These are phyloP conservation scores for Peronosclerospora sorghi DNA, from an alignment of 352 stramenopile genomes.

Conservation along the genomic window DNA sequence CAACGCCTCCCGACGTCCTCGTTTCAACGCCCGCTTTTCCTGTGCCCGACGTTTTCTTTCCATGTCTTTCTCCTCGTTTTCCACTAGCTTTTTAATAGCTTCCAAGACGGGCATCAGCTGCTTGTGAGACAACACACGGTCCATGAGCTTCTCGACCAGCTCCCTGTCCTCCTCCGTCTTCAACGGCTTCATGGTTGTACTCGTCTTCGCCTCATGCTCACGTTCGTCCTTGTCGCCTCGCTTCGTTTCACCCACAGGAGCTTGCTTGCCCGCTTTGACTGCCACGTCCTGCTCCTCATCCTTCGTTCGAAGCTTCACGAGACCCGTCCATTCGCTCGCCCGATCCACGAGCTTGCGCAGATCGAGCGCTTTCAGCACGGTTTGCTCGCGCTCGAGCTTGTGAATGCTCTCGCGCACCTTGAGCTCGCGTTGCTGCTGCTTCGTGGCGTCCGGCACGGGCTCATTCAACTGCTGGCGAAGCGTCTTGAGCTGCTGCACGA, in stretches of 20 bases:
- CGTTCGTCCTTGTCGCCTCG: neutral
- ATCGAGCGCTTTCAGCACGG: conserved; percentile 42
- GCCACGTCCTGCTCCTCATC: conserved; percentile 13
- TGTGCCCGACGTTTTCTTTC: conserved; percentile 48
- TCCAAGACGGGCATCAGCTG: conserved; percentile 54
- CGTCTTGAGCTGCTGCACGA: conserved; percentile 67
- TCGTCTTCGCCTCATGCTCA: conserved; percentile 14
- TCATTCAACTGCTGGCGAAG: conserved; percentile 23
- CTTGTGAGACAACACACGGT: conserved; percentile 59
- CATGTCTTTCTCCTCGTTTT: conserved; percentile 38
- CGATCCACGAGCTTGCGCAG: conserved; percentile 33
- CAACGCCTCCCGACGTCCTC: conserved; percentile 34
- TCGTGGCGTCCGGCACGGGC: conserved; percentile 22
- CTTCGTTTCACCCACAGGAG: conserved; percentile 12
- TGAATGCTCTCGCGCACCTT: conserved; percentile 33
- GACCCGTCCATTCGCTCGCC: conserved; percentile 32
- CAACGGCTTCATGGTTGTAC: neutral
- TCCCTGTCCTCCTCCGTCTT: conserved; percentile 12
- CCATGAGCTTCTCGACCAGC: conserved; percentile 31
- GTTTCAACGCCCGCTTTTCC: conserved; percentile 58
- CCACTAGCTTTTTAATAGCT: conserved; percentile 39
- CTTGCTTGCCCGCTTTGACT: conserved; percentile 14
- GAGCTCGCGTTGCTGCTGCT: conserved; percentile 28
- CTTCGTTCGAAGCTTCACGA: conserved; percentile 14
- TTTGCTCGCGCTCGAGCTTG: conserved; percentile 44